Conservation (phyloP, 2,329 filamentous ascomycete species). For the Bisporella sp. region DNA sequence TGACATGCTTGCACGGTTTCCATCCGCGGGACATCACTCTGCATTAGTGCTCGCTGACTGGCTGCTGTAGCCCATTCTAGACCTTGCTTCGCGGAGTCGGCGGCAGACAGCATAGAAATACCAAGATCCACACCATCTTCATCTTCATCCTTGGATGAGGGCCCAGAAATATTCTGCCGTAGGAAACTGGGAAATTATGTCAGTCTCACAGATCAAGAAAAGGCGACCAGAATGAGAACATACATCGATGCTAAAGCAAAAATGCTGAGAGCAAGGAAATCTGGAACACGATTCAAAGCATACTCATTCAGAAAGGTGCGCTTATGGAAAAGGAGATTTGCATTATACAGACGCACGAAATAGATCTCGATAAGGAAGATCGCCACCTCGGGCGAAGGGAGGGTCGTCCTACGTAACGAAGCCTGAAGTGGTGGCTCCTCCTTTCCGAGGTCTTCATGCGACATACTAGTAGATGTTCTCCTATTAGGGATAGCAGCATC, state of each 20-base stretch:
- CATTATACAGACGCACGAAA: slow-evolving; percentile 9
- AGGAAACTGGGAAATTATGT: slow-evolving; percentile 3
- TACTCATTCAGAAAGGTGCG: slow-evolving; percentile 10
- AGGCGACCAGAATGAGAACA: background rate
- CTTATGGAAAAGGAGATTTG: slow-evolving; percentile 12
- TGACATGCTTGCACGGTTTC: slow-evolving; percentile 13
- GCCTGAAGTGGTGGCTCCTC: background rate
- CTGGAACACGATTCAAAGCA: slow-evolving; percentile 7
- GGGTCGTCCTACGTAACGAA: background rate
- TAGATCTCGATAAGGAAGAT: slow-evolving; percentile 12
- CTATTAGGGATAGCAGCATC: background rate
- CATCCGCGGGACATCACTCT: slow-evolving; percentile 10
- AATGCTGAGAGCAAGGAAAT: slow-evolving; percentile 11
- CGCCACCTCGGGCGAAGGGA: slow-evolving; percentile 10
- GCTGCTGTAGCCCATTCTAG: slow-evolving; percentile 11
- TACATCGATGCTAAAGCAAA: slow-evolving; percentile 15
- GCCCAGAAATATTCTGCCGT: too few species aligned
- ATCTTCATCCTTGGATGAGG: background rate
- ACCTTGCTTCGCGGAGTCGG: slow-evolving; percentile 7
- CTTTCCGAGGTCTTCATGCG: background rate
- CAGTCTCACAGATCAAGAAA: too few species aligned
- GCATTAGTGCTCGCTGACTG: slow-evolving; percentile 7
- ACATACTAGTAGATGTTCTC: background rate
- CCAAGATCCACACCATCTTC: slow-evolving; percentile 2
- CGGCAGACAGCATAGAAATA: slow-evolving; percentile 2